Evolutionary conservation across 305 asterid genomes (phyloP).

Genomic region (Rubia balearica): DNA sequence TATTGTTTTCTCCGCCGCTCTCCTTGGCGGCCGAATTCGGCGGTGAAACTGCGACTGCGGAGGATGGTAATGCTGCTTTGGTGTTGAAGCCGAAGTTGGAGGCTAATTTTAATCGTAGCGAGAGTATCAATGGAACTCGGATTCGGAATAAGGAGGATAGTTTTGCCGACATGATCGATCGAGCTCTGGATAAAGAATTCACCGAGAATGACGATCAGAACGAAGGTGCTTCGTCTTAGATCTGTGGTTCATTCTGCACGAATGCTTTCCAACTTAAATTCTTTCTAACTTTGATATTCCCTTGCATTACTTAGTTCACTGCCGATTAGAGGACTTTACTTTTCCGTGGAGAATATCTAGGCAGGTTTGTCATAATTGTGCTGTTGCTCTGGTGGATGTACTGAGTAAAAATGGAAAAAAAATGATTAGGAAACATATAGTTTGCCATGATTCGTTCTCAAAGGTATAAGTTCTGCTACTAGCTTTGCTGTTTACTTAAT

Average conservation of each 20-base stretch:
- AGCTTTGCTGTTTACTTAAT: not conserved
- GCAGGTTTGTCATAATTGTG: not conserved
- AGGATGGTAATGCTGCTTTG: conserved; percentile 9
- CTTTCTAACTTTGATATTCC: not conserved
- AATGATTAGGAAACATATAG: not conserved
- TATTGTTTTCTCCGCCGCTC: conserved; percentile 15
- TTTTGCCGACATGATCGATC: conserved; percentile 92
- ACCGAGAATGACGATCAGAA: conserved; percentile 79
- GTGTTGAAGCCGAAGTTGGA: conserved; percentile 10
- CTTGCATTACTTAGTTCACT: not conserved
- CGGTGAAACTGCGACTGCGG: conserved; percentile 26
- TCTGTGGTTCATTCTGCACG: conserved; percentile 25
- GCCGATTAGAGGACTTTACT: not conserved
- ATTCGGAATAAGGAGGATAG: conserved; percentile 47
- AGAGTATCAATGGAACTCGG: conserved; percentile 29
- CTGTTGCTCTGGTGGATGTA: not conserved
- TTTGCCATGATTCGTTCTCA: not conserved
- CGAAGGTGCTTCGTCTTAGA: conserved; percentile 54
- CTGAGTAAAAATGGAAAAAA: not conserved
- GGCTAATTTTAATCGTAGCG: conserved; percentile 9
- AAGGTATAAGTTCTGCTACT: not conserved
- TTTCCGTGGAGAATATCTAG: not conserved
- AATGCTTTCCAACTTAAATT: not conserved
- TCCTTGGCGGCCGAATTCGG: conserved; percentile 12
- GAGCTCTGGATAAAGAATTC: conserved; percentile 91